phyloP scores from a whole-genome alignment of 345 rosid genomes.

The Pugionium cornutum region DNA sequence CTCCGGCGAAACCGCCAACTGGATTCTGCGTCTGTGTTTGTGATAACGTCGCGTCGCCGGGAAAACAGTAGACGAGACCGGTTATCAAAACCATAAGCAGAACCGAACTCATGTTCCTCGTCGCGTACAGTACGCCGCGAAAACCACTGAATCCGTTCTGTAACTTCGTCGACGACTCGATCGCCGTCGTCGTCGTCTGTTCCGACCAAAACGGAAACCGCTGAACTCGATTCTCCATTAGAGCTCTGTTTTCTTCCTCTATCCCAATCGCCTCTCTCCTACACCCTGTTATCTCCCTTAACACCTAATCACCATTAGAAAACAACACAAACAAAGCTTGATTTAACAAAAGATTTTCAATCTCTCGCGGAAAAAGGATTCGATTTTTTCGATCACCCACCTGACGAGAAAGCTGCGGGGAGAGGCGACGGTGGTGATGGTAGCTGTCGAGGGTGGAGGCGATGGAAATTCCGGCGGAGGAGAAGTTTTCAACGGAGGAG shows the following conservation, averaged over 20 bases:
- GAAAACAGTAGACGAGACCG: slow-evolving; percentile 63
- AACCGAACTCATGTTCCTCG: slow-evolving; percentile 65
- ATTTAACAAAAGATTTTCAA: neutral
- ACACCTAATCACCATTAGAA: slow-evolving; percentile 48
- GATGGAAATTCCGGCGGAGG: slow-evolving; percentile 67
- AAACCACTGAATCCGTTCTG: slow-evolving; percentile 74
- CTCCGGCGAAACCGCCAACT: slow-evolving; percentile 52
- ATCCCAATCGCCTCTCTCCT: slow-evolving; percentile 80
- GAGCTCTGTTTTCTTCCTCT: slow-evolving; percentile 82
- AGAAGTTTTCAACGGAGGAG: slow-evolving; percentile 71
- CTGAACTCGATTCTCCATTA: slow-evolving; percentile 74
- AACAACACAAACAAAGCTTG: neutral
- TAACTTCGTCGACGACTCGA: slow-evolving; percentile 41
- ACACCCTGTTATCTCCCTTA: slow-evolving; percentile 73
- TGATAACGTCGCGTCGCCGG: slow-evolving; percentile 37
- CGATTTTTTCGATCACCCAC: slow-evolving; percentile 28
- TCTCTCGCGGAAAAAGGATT: neutral
- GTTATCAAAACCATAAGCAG: slow-evolving; percentile 58
- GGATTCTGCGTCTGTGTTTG: slow-evolving; percentile 31
- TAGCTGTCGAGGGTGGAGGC: slow-evolving; percentile 59
- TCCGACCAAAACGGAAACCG: slow-evolving; percentile 71
- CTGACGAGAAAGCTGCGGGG: slow-evolving; percentile 51
- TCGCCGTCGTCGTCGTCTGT: slow-evolving; percentile 40
- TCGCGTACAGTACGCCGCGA: slow-evolving; percentile 76
- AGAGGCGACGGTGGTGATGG: slow-evolving; percentile 55